These are phyloP conservation scores for Ganoderma lingzhi DNA, from an alignment of 1,284 basidiomycete species.

Conservation along the genomic window DNA sequence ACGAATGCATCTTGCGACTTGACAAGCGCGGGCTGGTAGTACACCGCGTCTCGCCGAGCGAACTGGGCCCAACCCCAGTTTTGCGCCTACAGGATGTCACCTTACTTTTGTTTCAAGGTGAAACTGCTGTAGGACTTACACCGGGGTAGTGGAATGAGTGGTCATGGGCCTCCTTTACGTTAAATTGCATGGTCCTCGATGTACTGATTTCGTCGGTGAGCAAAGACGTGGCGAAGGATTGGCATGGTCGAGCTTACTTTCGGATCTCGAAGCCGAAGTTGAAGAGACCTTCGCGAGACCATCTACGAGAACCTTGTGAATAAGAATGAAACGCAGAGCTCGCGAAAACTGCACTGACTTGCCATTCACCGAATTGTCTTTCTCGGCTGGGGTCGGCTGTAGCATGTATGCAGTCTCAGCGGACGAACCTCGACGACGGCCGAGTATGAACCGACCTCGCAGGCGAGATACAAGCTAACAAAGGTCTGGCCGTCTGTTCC, in stretches of 20 bases:
- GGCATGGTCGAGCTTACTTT: constrained; percentile 52
- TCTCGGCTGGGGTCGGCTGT: constrained; percentile 81
- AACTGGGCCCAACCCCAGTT: constrained; percentile 92
- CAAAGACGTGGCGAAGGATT: not conserved
- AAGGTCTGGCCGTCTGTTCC: constrained; percentile 51
- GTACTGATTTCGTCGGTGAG: constrained; percentile 45
- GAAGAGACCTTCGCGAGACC: constrained; percentile 85
- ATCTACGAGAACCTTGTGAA: constrained; percentile 50
- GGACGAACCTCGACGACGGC: not conserved
- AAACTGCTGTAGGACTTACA: constrained; percentile 44
- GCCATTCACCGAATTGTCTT: constrained; percentile 68
- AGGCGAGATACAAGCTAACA: constrained; percentile 81
- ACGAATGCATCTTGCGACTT: constrained; percentile 72
- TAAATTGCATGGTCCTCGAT: constrained; percentile 60
- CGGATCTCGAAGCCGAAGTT: constrained; percentile 87
- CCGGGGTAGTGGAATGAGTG: constrained; percentile 82
- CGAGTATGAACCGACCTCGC: constrained; percentile 64
- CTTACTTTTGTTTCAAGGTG: not conserved
- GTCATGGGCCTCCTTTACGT: constrained; percentile 82
- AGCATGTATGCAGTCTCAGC: constrained; percentile 1
- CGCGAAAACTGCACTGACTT: constrained; percentile 49
- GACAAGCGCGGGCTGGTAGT: constrained; percentile 65
- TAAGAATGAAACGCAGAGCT: not conserved
- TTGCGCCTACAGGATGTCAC: constrained; percentile 57
- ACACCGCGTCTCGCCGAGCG: constrained; percentile 78